A percentile compares a stretch with the other conserved stretches of the same genome.
Evolutionary conservation across 2,329 filamentous ascomycete genomes (phyloP).

Genomic region (Colletotrichum cereale): DNA sequence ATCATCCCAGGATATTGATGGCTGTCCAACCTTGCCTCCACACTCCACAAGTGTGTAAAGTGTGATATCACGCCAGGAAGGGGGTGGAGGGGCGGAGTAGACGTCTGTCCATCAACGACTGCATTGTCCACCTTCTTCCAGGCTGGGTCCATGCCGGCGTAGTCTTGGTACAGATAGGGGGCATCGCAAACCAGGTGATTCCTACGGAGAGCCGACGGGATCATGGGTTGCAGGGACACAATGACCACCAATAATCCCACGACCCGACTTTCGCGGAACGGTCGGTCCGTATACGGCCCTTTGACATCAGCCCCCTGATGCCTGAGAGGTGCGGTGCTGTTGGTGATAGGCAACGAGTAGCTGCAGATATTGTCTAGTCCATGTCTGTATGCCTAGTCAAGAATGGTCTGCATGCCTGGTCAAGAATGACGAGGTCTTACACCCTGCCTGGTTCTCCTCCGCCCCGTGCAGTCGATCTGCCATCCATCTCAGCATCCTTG

Average conservation of each 20-base stretch:
- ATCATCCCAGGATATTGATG: conserved; percentile 8
- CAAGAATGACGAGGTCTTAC: conserved; percentile 5
- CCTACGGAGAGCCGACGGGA: background rate
- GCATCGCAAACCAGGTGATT: conserved; percentile 6
- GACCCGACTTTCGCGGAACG: conserved; percentile 15
- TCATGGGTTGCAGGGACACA: background rate
- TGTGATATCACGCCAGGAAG: conserved; percentile 11
- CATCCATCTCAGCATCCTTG: conserved; percentile 18
- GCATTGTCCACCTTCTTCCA: conserved; percentile 11
- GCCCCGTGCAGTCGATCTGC: background rate
- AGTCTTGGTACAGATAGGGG: conserved; percentile 24
- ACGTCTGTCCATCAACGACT: conserved; percentile 3
- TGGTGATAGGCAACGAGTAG: conserved; percentile 36
- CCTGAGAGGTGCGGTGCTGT: conserved; percentile 15
- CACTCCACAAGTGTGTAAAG: conserved; percentile 1
- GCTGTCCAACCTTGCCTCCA: background rate
- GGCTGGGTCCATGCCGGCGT: conserved; percentile 12
- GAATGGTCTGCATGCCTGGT: too few relatives aligned
- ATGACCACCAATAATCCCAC: background rate
- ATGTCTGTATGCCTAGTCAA: conserved; percentile 10
- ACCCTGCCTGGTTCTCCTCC: conserved; percentile 1
- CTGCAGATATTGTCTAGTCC: conserved; percentile 40
- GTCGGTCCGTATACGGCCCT: conserved; percentile 34
- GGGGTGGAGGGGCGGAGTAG: background rate
- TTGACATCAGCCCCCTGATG: conserved; percentile 9